A percentile compares a stretch with the other conserved stretches of the same genome.
These are phyloP conservation scores for Artemisia annua DNA, from an alignment of 129 eudicot species.

Conservation along the genomic window DNA sequence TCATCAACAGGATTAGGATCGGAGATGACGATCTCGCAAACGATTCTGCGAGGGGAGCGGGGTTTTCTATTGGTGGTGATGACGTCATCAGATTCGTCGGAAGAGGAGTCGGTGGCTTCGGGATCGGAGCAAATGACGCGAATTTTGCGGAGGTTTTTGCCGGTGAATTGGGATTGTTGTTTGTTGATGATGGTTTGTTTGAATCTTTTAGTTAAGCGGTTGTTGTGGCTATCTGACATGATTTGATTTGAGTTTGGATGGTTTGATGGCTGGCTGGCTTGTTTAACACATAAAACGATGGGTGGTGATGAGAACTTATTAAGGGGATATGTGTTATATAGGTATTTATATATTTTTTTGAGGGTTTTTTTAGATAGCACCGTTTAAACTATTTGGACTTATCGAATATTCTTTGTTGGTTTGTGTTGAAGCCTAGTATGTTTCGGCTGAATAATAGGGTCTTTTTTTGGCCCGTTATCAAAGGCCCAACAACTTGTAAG, in stretches of 20 bases:
- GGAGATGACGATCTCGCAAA: constrained; percentile 33
- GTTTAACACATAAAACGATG: constrained; percentile 17
- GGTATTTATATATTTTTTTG: neutral
- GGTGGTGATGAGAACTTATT: constrained; percentile 14
- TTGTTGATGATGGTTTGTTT: constrained; percentile 11
- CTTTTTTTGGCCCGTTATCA: no score
- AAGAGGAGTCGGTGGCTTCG: constrained; percentile 44
- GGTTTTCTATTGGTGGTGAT: constrained; percentile 3
- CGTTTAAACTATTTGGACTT: constrained; percentile 14
- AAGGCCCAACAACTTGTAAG: no score
- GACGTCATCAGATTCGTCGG: constrained; percentile 32
- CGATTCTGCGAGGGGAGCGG: constrained; percentile 25
- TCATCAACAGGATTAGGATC: no score
- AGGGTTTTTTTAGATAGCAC: constrained; percentile 17
- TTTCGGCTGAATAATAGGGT: neutral
- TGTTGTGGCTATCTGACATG: constrained; percentile 29
- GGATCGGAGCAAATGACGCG: constrained; percentile 48
- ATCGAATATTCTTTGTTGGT: constrained; percentile 1
- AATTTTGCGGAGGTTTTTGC: constrained; percentile 32
- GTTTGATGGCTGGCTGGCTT: neutral
- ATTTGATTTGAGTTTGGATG: neutral
- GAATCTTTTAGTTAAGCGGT: constrained; percentile 31
- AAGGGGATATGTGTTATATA: neutral
- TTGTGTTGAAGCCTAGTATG: neutral
- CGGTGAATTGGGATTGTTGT: constrained; percentile 22